Conservation (phyloP, 371 early-diverging fungal species). For the Phascolomyces articulosus region DNA sequence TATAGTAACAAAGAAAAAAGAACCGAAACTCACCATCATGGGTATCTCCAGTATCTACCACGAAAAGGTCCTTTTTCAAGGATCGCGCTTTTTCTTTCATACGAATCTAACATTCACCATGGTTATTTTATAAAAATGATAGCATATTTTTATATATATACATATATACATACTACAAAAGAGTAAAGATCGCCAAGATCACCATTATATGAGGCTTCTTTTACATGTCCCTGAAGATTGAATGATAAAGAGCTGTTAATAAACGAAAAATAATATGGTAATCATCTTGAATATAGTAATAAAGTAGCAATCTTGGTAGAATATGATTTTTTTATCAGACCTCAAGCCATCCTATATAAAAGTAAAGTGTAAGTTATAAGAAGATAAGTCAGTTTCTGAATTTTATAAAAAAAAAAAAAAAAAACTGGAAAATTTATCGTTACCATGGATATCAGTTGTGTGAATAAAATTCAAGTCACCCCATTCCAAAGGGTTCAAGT, state of each 20-base stretch:
- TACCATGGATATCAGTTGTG: conserved; percentile 53
- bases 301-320: too few species aligned
- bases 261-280: too few species aligned
- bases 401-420: background rate
- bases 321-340: background rate
- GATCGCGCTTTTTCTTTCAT: conserved; percentile 54
- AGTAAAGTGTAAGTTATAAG: background rate
- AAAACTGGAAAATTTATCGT: background rate
- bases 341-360: conserved; percentile 1
- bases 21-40: conserved; percentile 37
- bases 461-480: conserved; percentile 55
- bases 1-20: background rate
- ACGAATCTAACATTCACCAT: conserved; percentile 14
- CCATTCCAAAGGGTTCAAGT: conserved; percentile 42
- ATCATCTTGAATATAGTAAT: background rate
- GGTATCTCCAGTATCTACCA: conserved; percentile 61
- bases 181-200: conserved; percentile 62
- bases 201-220: conserved; percentile 46
- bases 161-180: conserved; percentile 28
- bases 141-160: too few species aligned
- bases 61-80: conserved; percentile 53
- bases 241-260: background rate
- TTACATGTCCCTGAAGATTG: conserved; percentile 36
- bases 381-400: too few species aligned
- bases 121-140: too few species aligned